Evolutionary conservation across 352 stramenopile species (phyloP).

Genomic region (Globisporangium yorkense): DNA sequence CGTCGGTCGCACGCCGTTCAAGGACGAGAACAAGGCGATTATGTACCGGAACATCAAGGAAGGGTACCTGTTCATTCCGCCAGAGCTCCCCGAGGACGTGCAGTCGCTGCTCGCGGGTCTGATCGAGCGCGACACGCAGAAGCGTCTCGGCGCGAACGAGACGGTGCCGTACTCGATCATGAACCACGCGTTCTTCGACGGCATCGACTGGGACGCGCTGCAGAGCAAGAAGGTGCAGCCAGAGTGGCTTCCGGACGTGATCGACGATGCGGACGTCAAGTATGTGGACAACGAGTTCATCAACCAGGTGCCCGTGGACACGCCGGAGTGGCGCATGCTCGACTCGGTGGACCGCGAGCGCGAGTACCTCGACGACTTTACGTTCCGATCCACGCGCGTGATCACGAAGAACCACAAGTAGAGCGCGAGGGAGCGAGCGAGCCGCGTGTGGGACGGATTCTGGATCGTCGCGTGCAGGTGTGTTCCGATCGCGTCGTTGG

Average conservation of each 20-base stretch:
- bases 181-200: constrained; percentile 84
- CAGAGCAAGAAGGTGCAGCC: constrained; percentile 75
- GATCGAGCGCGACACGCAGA: constrained; percentile 65
- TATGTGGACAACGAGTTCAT: constrained; percentile 88
- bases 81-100: constrained; percentile 59
- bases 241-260: constrained; percentile 77
- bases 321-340: constrained; percentile 85
- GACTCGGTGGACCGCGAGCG: constrained; percentile 81
- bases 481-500: neutral
- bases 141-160: constrained; percentile 75
- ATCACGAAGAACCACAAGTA: constrained; percentile 27
- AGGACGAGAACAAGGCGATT: constrained; percentile 86
- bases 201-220: constrained; percentile 83
- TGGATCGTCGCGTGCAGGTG: neutral
- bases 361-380: constrained; percentile 86
- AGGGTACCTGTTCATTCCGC: constrained; percentile 74
- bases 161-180: constrained; percentile 84
- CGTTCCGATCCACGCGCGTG: constrained; percentile 66
- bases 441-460: neutral
- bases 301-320: constrained; percentile 82
- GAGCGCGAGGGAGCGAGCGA: neutral
- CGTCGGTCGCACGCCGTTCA: constrained; percentile 89
- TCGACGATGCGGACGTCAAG: constrained; percentile 80
- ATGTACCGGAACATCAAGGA: constrained; percentile 92
- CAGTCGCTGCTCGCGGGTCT: constrained; percentile 74